These are phyloP conservation scores for Rhizophlyctis rosea DNA, from an alignment of 192 early-diverging fungal species.

Conservation along the genomic window DNA sequence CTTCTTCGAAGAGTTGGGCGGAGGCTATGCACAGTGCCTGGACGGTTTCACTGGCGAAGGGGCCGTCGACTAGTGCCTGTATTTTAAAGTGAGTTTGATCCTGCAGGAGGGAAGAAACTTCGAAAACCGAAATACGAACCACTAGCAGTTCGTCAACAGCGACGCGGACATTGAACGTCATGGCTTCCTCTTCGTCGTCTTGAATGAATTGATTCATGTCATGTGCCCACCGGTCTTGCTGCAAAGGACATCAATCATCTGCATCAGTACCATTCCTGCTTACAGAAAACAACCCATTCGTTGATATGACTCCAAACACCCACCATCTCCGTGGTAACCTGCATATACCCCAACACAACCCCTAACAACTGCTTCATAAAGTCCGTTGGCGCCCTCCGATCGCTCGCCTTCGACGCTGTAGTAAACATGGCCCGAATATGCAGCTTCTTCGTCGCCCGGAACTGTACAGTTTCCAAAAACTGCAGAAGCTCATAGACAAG, in stretches of 20 bases:
- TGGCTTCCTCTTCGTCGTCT: constrained; percentile 87
- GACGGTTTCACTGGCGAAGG: constrained; percentile 50
- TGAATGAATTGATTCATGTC: constrained; percentile 88
- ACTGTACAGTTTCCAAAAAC: constrained; percentile 53
- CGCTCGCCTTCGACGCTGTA: constrained; percentile 17
- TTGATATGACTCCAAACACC: background rate
- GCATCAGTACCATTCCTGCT: background rate
- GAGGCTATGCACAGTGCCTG: constrained; percentile 40
- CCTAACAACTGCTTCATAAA: constrained; percentile 21
- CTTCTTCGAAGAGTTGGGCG: constrained; percentile 11
- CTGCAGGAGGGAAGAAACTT: background rate
- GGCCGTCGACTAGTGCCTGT: constrained; percentile 48
- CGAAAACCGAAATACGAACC: constrained; percentile 21
- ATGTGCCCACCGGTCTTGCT: constrained; percentile 73
- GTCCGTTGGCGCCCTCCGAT: constrained; percentile 30
- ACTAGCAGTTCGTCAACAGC: constrained; percentile 74
- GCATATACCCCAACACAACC: constrained; percentile 64
- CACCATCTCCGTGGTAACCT: constrained; percentile 75
- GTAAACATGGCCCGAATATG: constrained; percentile 47
- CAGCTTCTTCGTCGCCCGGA: constrained; percentile 43
- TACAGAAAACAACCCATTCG: background rate
- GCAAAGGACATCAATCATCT: constrained; percentile 4
- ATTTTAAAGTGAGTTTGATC: constrained; percentile 10
- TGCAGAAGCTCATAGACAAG: constrained; percentile 69
- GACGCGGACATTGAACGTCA: constrained; percentile 82